These are phyloP conservation scores for Sporodiniella umbellata DNA, from an alignment of 371 early-diverging fungal species.

Conservation along the genomic window DNA sequence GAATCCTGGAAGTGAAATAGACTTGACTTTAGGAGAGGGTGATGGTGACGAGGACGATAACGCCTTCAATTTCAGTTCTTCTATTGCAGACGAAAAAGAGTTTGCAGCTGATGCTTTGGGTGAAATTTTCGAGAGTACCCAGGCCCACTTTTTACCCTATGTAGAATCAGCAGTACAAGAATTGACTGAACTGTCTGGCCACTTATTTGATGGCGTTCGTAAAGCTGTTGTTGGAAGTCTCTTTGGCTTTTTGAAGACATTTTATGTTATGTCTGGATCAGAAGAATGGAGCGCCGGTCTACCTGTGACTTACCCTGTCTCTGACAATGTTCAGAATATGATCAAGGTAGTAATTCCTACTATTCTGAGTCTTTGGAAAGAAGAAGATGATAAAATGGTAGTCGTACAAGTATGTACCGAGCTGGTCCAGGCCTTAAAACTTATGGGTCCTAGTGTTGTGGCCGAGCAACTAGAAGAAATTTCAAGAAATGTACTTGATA, in stretches of 20 bases:
- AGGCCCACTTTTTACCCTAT: conserved; percentile 78
- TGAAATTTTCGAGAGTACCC: conserved; percentile 80
- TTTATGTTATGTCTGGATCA: conserved; percentile 63
- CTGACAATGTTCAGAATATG: conserved; percentile 74
- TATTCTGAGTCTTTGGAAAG: conserved; percentile 67
- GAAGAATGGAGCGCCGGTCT: conserved; percentile 72
- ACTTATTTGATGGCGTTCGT: conserved; percentile 81
- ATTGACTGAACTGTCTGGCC: conserved; percentile 59
- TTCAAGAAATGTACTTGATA: conserved; percentile 55
- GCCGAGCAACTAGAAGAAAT: conserved; percentile 66
- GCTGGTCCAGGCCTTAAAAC: conserved; percentile 60
- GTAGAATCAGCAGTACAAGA: conserved; percentile 69
- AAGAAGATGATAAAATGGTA: conserved; percentile 83
- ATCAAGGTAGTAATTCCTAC: conserved; percentile 66
- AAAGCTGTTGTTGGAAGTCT: conserved; percentile 71
- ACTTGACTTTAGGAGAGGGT: conserved; percentile 35
- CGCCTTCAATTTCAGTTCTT: conserved; percentile 69
- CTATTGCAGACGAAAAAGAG: conserved; percentile 90
- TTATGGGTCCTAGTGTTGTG: conserved; percentile 77
- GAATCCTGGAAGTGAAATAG: conserved; percentile 43
- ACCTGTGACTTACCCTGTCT: conserved; percentile 63
- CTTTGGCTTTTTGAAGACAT: conserved; percentile 76
- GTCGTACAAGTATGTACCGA: conserved; percentile 76
- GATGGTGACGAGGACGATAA: conserved; percentile 57
- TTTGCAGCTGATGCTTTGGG: conserved; percentile 84